phyloP scores from a whole-genome alignment of 345 rosid genomes.

The Melastoma malabathricum region DNA sequence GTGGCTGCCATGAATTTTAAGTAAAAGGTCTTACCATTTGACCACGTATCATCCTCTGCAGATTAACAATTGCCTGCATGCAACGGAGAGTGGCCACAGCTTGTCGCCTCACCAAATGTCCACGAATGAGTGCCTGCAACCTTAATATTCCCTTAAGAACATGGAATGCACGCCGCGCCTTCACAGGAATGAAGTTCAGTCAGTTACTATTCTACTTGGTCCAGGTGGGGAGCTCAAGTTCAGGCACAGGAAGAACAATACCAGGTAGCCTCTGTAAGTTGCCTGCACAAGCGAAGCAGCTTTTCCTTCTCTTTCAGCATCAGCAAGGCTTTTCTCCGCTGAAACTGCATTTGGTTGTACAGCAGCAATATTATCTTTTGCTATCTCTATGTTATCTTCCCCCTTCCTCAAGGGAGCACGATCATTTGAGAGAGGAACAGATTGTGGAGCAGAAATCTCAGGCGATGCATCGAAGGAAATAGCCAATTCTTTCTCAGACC shows the following conservation, averaged over 20 bases:
- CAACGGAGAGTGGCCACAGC: conserved; percentile 67
- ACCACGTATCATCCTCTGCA: conserved; percentile 76
- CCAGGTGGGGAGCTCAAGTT: neutral
- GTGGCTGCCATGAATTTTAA: neutral
- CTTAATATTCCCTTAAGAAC: conserved; percentile 95
- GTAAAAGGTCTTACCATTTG: conserved; percentile 25
- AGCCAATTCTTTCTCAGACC: conserved; percentile 3
- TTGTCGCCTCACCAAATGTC: conserved; percentile 90
- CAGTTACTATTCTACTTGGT: neutral
- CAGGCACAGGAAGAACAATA: conserved; percentile 5
- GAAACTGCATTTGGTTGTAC: conserved; percentile 3
- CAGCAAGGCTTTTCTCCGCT: neutral
- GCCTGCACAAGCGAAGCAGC: conserved; percentile 13
- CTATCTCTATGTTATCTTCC: conserved; percentile 4
- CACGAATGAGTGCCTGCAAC: conserved; percentile 93
- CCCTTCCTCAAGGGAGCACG: neutral
- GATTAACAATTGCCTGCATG: conserved; percentile 70
- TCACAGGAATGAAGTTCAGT: conserved; percentile 8
- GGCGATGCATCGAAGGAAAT: neutral
- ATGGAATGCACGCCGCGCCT: conserved; percentile 93
- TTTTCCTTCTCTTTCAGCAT: conserved; percentile 1
- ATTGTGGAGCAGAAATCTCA: conserved; percentile 4
- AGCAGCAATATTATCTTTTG: conserved; percentile 2
- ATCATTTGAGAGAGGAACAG: conserved; percentile 4
- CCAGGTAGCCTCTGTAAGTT: conserved; percentile 12